Conservation (phyloP, 441 rosid genomes). For the Breynia disticha region DNA sequence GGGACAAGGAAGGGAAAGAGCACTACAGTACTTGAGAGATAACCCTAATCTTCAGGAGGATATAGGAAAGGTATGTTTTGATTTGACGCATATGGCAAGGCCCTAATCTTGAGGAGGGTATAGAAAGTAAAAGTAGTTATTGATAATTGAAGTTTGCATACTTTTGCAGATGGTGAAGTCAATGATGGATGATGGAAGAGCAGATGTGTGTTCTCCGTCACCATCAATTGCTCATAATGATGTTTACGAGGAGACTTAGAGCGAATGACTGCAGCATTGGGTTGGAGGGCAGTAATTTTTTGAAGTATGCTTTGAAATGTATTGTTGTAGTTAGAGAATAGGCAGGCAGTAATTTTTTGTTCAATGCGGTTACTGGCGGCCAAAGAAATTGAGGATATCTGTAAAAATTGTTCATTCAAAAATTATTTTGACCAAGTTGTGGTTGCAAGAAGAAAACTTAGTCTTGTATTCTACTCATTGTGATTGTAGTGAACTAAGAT, state of each 20-base stretch:
- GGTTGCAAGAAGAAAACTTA: no score
- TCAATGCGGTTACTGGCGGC: no score
- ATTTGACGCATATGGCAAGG: slow-evolving; percentile 13
- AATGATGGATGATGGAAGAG: slow-evolving; percentile 49
- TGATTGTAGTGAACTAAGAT: no score
- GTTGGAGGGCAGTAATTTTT: not conserved
- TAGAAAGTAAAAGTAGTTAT: no score
- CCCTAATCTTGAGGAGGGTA: not conserved
- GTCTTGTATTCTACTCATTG: no score
- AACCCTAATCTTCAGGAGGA: slow-evolving; percentile 51
- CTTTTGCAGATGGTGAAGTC: slow-evolving; percentile 56
- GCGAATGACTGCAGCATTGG: not conserved
- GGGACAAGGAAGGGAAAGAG: slow-evolving; percentile 92
- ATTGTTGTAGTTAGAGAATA: no score
- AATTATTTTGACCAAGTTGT: no score
- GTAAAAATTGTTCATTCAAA: no score
- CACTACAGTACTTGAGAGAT: slow-evolving; percentile 70
- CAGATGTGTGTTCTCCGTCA: slow-evolving; percentile 27
- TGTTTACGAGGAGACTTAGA: slow-evolving; percentile 33
- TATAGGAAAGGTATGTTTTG: slow-evolving; percentile 93
- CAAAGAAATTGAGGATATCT: no score
- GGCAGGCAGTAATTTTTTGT: no score
- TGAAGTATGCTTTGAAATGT: no score
- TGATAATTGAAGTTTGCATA: not conserved
- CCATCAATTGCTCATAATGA: slow-evolving; percentile 34